These are phyloP conservation scores for Thymus mandschuricus DNA, from an alignment of 257 asterid genomes.

Conservation along the genomic window DNA sequence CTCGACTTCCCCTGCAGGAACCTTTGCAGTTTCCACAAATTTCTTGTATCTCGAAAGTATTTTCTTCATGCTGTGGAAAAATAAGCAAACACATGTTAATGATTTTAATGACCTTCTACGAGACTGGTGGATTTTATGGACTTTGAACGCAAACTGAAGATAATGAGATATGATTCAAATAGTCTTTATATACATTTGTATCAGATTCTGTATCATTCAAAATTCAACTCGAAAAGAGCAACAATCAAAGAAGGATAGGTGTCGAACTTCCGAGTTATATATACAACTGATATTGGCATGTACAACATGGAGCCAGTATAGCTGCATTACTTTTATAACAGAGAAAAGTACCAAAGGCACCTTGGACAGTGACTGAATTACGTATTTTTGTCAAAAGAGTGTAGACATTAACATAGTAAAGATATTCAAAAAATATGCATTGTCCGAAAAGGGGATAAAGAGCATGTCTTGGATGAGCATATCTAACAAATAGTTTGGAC, in stretches of 20 bases:
- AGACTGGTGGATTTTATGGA: not conserved
- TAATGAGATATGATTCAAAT: not conserved
- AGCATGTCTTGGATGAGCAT: not conserved
- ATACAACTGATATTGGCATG: not conserved
- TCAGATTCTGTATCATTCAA: not conserved
- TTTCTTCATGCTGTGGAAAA: conserved; percentile 61
- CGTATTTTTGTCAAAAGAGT: not conserved
- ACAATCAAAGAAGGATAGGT: not conserved
- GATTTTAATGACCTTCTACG: not conserved
- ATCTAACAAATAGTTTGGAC: not conserved
- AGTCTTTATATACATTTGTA: not conserved
- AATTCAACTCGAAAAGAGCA: not conserved
- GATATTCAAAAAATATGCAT: not conserved
- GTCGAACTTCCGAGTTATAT: not conserved
- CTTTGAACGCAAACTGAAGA: not conserved
- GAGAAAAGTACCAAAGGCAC: not conserved
- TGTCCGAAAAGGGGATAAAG: not conserved
- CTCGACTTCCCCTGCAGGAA: conserved; percentile 44
- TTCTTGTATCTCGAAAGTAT: conserved; percentile 58
- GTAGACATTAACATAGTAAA: not conserved
- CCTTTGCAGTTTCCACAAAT: conserved; percentile 35
- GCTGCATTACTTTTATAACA: not conserved
- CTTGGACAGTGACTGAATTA: not conserved
- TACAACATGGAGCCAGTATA: not conserved
- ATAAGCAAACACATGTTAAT: not conserved